phyloP scores from a whole-genome alignment of 345 rosid genomes.

The Citrus medica region DNA sequence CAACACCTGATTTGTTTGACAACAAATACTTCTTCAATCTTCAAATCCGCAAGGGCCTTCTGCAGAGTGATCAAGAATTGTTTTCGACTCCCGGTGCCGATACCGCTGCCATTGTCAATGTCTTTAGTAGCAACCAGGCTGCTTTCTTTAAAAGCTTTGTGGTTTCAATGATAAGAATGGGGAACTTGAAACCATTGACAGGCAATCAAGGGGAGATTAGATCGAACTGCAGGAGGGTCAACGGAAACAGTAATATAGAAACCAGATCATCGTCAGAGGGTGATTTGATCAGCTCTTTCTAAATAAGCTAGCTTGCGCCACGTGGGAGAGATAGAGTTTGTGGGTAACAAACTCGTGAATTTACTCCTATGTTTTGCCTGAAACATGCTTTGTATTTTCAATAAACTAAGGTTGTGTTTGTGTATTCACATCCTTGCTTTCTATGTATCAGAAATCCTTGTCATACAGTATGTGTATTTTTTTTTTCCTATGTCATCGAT shows the following conservation, averaged over 20 bases:
- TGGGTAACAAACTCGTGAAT: background rate
- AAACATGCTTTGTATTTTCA: background rate
- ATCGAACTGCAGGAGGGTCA: conserved; percentile 46
- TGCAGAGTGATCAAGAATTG: conserved; percentile 57
- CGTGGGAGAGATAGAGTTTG: background rate
- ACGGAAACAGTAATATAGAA: conserved; percentile 15
- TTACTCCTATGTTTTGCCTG: background rate
- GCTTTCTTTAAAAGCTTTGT: conserved; percentile 55
- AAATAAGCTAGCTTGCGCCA: background rate
- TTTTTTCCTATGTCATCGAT: too few species aligned
- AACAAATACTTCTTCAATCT: conserved; percentile 52
- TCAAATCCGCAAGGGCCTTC: conserved; percentile 36
- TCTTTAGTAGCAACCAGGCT: conserved; percentile 34
- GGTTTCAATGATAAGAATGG: conserved; percentile 62
- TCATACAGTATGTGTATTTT: too few species aligned
- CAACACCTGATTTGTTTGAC: conserved; percentile 52
- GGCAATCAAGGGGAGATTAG: conserved; percentile 59
- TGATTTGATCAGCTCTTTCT: conserved; percentile 13
- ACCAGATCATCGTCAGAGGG: background rate
- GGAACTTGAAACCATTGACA: conserved; percentile 45
- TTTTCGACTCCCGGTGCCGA: conserved; percentile 47
- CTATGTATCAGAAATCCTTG: background rate
- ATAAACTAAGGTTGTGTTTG: background rate
- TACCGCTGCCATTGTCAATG: conserved; percentile 36
- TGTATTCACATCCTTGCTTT: background rate